A percentile compares a stretch with the other conserved stretches of the same genome.
Conservation (phyloP, 345 rosid genomes). For the Theobroma cacao region DNA sequence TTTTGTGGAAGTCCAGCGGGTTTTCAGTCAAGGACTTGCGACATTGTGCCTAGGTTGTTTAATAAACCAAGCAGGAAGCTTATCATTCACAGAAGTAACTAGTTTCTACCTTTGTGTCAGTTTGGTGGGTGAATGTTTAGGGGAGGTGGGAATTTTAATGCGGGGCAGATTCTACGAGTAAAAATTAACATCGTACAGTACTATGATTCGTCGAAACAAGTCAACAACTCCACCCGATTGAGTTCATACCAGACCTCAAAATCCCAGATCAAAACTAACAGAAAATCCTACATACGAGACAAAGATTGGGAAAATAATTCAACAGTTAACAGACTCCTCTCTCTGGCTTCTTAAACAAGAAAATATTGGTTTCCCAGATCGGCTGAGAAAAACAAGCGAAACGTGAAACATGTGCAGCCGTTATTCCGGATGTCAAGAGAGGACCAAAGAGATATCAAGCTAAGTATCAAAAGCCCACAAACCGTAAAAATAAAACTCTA, state of each 20-base stretch:
- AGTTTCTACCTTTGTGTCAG: neutral
- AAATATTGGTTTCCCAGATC: neutral
- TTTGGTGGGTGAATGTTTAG: neutral
- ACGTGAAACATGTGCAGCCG: no score
- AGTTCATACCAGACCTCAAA: neutral
- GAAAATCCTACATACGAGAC: neutral
- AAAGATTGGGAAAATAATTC: neutral
- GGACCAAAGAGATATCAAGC: neutral
- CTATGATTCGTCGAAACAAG: neutral
- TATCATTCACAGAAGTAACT: neutral
- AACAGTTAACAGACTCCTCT: neutral
- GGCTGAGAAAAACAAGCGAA: no score
- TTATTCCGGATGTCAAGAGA: neutral
- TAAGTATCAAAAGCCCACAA: neutral
- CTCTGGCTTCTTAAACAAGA: neutral
- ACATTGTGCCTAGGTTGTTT: neutral
- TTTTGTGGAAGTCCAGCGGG: neutral
- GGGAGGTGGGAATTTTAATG: neutral
- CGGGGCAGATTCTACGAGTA: neutral
- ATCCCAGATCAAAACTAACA: neutral
- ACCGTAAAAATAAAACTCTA: neutral
- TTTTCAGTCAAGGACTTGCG: neutral
- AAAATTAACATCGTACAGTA: neutral
- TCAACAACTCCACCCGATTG: neutral
- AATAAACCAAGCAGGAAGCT: no score